Conservation (phyloP, 1,284 basidiomycete genomes). For the Takashimella tepidaria region DNA sequence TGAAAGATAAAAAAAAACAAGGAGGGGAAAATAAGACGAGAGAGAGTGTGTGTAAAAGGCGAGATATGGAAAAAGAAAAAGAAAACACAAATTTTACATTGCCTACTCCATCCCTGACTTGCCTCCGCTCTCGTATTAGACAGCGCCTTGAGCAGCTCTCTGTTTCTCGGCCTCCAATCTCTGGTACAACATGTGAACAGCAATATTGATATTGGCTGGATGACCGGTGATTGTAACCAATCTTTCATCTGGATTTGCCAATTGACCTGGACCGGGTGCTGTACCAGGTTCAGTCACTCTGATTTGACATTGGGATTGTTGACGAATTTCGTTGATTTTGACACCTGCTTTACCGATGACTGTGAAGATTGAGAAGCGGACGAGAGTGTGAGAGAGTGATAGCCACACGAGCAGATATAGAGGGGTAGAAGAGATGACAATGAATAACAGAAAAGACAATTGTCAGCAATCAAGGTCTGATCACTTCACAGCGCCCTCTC, state of each 20-base stretch:
- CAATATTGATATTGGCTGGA: conserved; percentile 91
- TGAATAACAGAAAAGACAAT: too few species aligned
- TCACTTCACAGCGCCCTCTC: too few species aligned
- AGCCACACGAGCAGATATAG: background rate
- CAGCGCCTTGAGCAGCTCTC: background rate
- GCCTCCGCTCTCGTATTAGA: background rate
- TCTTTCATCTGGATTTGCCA: conserved; percentile 66
- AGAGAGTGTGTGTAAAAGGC: background rate
- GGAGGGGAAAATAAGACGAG: background rate
- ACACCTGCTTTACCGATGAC: conserved; percentile 96
- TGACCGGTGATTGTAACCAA: conserved; percentile 92
- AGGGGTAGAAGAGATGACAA: background rate
- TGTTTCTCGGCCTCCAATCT: conserved; percentile 26
- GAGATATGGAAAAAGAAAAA: background rate
- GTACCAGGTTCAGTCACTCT: conserved; percentile 97
- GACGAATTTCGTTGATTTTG: conserved; percentile 97
- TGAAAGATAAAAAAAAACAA: background rate
- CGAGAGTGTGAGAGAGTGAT: too few species aligned
- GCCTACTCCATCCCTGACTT: background rate
- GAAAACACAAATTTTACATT: background rate
- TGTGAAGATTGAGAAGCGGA: too few species aligned
- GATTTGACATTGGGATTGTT: conserved; percentile 90
- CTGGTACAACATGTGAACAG: conserved; percentile 81
- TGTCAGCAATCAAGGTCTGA: too few species aligned
- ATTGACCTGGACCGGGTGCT: conserved; percentile 47